These are phyloP conservation scores for Vishniacozyma victoriae DNA, from an alignment of 768 basidiomycete species.

Conservation along the genomic window DNA sequence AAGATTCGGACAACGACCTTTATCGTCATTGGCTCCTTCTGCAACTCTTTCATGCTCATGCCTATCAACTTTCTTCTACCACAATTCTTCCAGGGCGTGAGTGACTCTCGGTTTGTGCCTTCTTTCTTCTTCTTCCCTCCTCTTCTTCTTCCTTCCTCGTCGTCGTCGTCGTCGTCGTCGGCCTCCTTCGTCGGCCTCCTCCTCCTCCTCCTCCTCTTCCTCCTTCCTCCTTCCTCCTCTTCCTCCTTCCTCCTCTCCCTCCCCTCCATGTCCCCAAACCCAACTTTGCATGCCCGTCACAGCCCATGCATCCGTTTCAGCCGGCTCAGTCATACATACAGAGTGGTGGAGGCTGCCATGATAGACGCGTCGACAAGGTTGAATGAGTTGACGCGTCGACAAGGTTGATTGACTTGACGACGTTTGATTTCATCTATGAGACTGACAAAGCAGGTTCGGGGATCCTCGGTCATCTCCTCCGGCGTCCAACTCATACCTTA, in stretches of 20 bases:
- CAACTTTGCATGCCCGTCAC: no score
- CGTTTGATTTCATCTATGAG: not conserved
- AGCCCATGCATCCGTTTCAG: no score
- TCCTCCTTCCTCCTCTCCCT: no score
- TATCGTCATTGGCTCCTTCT: constrained; percentile 35
- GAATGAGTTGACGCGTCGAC: not conserved
- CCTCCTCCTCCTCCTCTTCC: no score
- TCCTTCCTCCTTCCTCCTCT: no score
- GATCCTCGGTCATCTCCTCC: constrained; percentile 13
- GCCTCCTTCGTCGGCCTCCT: no score
- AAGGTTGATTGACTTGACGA: not conserved
- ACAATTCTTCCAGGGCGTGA: constrained; percentile 42
- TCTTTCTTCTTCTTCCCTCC: not conserved
- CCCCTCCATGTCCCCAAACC: no score
- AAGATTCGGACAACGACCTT: constrained; percentile 40
- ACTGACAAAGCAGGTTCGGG: constrained; percentile 17
- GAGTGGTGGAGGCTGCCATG: constrained; percentile 1
- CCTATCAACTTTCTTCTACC: constrained; percentile 23
- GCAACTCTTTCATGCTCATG: constrained; percentile 33
- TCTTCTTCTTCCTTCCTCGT: not conserved
- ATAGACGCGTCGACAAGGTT: not conserved
- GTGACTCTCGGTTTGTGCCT: not conserved
- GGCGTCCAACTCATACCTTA: constrained; percentile 36
- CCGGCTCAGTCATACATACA: not conserved
- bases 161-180: no score